These are phyloP conservation scores for Taiozyma sp. DNA, from an alignment of 1,139 yeast species.

Conservation along the genomic window DNA sequence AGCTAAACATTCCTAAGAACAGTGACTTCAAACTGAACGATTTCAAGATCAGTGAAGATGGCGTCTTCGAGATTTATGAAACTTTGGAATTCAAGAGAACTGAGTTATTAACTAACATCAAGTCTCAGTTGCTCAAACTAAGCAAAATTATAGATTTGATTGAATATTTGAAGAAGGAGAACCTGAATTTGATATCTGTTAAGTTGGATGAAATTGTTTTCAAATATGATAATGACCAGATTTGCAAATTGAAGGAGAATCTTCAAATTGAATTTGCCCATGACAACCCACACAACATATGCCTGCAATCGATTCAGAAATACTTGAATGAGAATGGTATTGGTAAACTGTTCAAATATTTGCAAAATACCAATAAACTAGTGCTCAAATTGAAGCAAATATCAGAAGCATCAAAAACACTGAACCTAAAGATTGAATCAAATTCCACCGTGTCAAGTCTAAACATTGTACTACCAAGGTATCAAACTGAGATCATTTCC, in stretches of 20 bases:
- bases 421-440: not conserved
- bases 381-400: conserved; percentile 15
- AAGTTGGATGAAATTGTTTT: conserved; percentile 22
- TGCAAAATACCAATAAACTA: conserved; percentile 18
- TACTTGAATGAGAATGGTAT: conserved; percentile 19
- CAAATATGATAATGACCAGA: conserved; percentile 18
- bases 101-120: conserved; percentile 8
- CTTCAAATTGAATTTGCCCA: conserved; percentile 19
- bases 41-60: conserved; percentile 18
- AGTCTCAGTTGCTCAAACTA: conserved; percentile 16
- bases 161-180: conserved; percentile 17
- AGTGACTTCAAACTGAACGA: conserved; percentile 13
- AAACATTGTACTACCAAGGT: conserved; percentile 2
- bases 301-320: conserved; percentile 18
- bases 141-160: conserved; percentile 21
- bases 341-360: conserved; percentile 18
- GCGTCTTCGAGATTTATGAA: conserved; percentile 20
- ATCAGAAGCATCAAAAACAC: not conserved
- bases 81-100: conserved; percentile 16
- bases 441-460: conserved; percentile 3
- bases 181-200: conserved; percentile 19
- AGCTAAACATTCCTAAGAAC: conserved; percentile 5
- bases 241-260: conserved; percentile 18
- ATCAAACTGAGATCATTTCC: conserved; percentile 14
- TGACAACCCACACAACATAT: conserved; percentile 21